These are phyloP conservation scores for Melaleuca alternifolia DNA, from an alignment of 345 rosid species.

Conservation along the genomic window DNA sequence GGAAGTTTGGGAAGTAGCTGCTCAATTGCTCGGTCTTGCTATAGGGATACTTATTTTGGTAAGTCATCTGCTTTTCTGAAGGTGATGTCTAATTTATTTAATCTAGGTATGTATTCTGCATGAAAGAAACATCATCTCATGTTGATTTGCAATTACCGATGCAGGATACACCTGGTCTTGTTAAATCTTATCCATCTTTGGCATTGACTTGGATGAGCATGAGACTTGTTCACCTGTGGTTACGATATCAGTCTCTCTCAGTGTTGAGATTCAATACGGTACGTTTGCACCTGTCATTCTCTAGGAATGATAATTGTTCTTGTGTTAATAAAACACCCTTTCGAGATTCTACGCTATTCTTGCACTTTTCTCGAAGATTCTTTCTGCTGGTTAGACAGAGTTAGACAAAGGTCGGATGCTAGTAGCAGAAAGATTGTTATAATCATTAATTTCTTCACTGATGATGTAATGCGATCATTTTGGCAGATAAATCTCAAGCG, in stretches of 20 bases:
- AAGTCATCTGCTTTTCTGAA: conserved; percentile 2
- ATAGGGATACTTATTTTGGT: conserved; percentile 85
- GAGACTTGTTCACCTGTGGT: conserved; percentile 83
- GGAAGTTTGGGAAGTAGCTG: conserved; percentile 99
- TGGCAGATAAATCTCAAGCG: conserved; percentile 91
- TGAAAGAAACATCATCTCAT: background rate
- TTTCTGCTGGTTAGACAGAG: background rate
- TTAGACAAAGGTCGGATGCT: background rate
- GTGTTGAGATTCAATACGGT: conserved; percentile 68
- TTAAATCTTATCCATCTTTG: conserved; percentile 54
- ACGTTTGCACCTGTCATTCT: conserved; percentile 4
- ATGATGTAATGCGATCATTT: background rate
- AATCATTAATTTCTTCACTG: background rate
- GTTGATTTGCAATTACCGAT: background rate
- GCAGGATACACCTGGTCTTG: conserved; percentile 88
- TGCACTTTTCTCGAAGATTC: background rate
- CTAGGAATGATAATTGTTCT: background rate
- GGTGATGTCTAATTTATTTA: background rate
- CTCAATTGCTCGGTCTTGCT: conserved; percentile 83
- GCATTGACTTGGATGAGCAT: conserved; percentile 64
- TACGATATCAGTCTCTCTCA: conserved; percentile 74
- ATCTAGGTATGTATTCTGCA: background rate
- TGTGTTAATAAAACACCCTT: background rate
- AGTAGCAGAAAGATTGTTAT: background rate
- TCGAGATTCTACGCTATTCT: background rate